These are phyloP conservation scores for Hyphopichia buzzinii DNA, from an alignment of 1,139 yeast species.

Conservation along the genomic window DNA sequence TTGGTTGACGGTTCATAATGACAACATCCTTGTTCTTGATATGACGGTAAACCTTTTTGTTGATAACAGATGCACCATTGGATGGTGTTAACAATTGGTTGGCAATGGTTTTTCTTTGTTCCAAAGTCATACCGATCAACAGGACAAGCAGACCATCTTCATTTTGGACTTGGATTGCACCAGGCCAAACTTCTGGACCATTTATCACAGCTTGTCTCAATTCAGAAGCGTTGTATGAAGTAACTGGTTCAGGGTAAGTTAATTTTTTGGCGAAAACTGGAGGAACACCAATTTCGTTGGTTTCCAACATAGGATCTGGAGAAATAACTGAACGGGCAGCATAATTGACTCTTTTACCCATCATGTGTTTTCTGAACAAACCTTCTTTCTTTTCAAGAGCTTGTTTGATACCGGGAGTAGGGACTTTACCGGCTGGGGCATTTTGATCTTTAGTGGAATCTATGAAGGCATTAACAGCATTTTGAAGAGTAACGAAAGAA, in stretches of 20 bases:
- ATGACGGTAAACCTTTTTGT: constrained; percentile 93
- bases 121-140: constrained; percentile 82
- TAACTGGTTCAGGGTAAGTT: constrained; percentile 98
- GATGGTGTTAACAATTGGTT: constrained; percentile 92
- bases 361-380: constrained; percentile 96
- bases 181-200: constrained; percentile 99
- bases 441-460: constrained; percentile 88
- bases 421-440: constrained; percentile 64
- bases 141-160: constrained; percentile 92
- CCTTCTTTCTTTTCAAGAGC: constrained; percentile 99
- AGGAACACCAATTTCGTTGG: constrained; percentile 98
- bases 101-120: constrained; percentile 95
- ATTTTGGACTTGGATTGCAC: constrained; percentile 93
- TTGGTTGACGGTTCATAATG: constrained; percentile 98
- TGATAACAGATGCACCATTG: constrained; percentile 53
- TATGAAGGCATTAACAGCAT: constrained; percentile 90
- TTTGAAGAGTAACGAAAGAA: constrained; percentile 90
- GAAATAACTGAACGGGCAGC: constrained; percentile 99
- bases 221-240: constrained; percentile 87
- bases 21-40: constrained; percentile 94
- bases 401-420: constrained; percentile 95
- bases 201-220: constrained; percentile 92
- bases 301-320: constrained; percentile 97
- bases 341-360: constrained; percentile 99
- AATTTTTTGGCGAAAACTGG: constrained; percentile 95